phyloP scores from a whole-genome alignment of 495 filamentous ascomycete species.

The Cryomyces minteri region DNA sequence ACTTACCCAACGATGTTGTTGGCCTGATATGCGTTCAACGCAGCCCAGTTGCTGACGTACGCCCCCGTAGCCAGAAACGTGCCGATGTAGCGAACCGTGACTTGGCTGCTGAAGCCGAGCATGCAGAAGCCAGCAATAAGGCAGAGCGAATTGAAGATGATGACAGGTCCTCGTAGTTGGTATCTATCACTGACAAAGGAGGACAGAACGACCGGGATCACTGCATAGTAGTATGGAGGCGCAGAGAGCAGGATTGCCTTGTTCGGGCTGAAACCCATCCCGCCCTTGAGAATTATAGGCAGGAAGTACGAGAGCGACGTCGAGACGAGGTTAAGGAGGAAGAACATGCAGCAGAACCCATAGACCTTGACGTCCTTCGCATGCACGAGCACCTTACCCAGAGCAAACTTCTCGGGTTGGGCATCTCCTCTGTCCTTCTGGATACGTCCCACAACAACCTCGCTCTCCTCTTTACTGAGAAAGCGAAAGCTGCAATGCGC shows the following conservation, averaged over 20 bases:
- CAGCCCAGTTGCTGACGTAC: conserved; percentile 68
- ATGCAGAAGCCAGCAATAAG: conserved; percentile 58
- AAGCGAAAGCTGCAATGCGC: conserved; percentile 42
- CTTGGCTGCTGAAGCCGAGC: conserved; percentile 50
- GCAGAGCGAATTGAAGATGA: conserved; percentile 53
- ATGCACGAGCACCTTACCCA: conserved; percentile 36
- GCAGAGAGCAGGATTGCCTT: conserved; percentile 52
- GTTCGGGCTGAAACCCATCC: conserved; percentile 51
- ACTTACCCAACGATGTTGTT: conserved; percentile 41
- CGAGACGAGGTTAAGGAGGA: conserved; percentile 53
- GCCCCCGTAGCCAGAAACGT: conserved; percentile 61
- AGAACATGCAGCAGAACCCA: conserved; percentile 54
- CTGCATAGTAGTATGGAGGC: conserved; percentile 61
- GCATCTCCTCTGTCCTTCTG: conserved; percentile 38
- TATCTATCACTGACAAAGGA: conserved; percentile 50
- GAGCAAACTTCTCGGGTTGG: conserved; percentile 38
- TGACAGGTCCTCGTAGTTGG: conserved; percentile 45
- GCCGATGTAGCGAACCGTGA: conserved; percentile 53
- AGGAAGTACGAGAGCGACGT: conserved; percentile 46
- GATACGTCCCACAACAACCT: conserved; percentile 17
- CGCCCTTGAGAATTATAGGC: conserved; percentile 51
- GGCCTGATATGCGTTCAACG: conserved; percentile 51
- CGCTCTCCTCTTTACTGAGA: conserved; percentile 30
- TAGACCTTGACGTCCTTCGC: conserved; percentile 54
- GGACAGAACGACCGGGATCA: conserved; percentile 50